Conservation (phyloP, 306 rosid genomes). For the Echinosophora koreensis region DNA sequence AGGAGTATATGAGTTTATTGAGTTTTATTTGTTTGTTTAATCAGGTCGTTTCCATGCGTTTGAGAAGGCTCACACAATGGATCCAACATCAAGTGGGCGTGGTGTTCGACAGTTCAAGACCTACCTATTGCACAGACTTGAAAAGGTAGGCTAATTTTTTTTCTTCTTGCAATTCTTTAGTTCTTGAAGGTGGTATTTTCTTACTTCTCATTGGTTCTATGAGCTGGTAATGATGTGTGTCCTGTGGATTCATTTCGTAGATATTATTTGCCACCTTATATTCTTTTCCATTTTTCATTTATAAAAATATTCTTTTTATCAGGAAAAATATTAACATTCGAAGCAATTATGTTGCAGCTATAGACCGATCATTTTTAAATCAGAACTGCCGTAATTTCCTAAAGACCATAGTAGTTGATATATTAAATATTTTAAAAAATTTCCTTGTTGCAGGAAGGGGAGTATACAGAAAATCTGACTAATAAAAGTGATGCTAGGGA, state of each 20-base stretch:
- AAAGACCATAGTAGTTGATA: not conserved
- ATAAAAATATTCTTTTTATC: not conserved
- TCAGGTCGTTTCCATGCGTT: slow-evolving; percentile 97
- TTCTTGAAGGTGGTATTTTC: slow-evolving; percentile 34
- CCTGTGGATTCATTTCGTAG: slow-evolving; percentile 35
- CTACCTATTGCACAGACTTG: slow-evolving; percentile 77
- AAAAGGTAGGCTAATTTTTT: slow-evolving; percentile 62
- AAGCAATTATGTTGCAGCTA: slow-evolving; percentile 6
- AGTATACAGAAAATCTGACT: slow-evolving; percentile 46
- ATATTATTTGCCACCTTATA: not conserved
- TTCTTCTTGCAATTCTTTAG: slow-evolving; percentile 28
- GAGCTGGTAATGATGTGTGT: slow-evolving; percentile 21
- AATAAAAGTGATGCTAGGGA: slow-evolving; percentile 62
- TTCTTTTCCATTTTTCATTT: not conserved
- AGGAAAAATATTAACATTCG: not conserved
- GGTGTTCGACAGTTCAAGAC: slow-evolving; percentile 99
- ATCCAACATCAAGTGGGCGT: slow-evolving; percentile 85
- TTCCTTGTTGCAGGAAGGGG: slow-evolving; percentile 73
- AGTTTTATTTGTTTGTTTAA: slow-evolving; percentile 42
- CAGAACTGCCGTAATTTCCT: not conserved
- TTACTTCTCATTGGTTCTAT: slow-evolving; percentile 19
- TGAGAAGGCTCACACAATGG: slow-evolving; percentile 85
- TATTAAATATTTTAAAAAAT: slow-evolving; percentile 12
- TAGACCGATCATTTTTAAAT: slow-evolving; percentile 11
- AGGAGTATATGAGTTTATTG: slow-evolving; percentile 19